Percentiles rank a stretch among this genome's conserved stretches.
These are phyloP conservation scores for Pleurozium schreberi DNA, from an alignment of 225 moss, liverwort and hornwort genomes.

Conservation along the genomic window DNA sequence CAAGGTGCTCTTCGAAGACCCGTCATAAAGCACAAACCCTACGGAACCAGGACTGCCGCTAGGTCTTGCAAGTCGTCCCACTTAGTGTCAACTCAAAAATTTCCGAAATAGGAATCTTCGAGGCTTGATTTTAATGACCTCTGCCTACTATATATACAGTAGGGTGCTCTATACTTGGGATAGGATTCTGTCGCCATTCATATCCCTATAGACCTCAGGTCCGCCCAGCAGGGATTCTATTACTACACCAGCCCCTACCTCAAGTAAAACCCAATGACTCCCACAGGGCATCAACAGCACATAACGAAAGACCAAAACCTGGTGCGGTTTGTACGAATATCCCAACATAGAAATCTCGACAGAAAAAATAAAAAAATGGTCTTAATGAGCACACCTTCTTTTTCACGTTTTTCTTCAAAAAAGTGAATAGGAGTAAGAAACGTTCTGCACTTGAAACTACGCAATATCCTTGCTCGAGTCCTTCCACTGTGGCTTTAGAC, in stretches of 20 bases:
- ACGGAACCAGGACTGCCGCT: not conserved
- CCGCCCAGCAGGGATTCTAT: not conserved
- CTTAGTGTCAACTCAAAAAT: not conserved
- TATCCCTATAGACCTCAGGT: not conserved
- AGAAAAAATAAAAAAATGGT: not conserved
- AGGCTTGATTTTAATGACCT: not conserved
- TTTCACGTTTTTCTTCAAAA: conserved; percentile 94
- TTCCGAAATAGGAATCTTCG: not conserved
- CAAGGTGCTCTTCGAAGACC: not conserved
- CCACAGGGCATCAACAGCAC: not conserved
- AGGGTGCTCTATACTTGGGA: too few species aligned
- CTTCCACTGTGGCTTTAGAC: conserved; percentile 96
- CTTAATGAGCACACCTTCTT: conserved; percentile 49
- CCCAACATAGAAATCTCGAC: not conserved
- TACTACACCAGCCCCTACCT: not conserved
- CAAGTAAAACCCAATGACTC: not conserved
- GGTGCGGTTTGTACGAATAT: not conserved
- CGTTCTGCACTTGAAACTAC: conserved; percentile 81
- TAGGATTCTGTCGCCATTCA: not conserved
- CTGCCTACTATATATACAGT: not conserved
- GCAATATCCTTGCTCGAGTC: conserved; percentile 95
- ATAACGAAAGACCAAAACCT: not conserved
- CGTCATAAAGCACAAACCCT: not conserved
- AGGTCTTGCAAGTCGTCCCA: not conserved
- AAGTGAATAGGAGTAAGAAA: conserved; percentile 90